Percentiles rank a stretch among this genome's conserved stretches.
phyloP scores from a whole-genome alignment of 169 alveolate genomes.

The Perkinsus chesapeaki region DNA sequence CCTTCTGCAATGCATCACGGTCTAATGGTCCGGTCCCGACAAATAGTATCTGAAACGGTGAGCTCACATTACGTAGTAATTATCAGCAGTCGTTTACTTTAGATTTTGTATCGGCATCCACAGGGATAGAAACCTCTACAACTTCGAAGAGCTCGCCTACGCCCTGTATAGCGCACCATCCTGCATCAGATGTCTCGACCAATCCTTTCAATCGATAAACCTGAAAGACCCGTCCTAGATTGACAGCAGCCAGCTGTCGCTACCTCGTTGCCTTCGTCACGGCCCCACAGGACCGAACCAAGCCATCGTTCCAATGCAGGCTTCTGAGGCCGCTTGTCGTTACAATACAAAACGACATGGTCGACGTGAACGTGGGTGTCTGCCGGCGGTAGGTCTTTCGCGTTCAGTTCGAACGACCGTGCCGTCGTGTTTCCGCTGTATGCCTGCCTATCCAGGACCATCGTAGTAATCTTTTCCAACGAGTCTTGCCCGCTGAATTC shows the following conservation, averaged over 20 bases:
- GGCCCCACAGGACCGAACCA: not conserved
- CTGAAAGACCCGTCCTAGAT: not conserved
- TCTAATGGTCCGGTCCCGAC: not conserved
- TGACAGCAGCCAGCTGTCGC: not conserved
- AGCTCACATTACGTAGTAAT: not conserved
- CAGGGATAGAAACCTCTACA: not conserved
- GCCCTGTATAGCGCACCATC: constrained; percentile 27
- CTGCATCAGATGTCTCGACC: not conserved
- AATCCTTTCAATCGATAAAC: not conserved
- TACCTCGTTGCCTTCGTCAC: not conserved
- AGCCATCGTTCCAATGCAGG: not conserved
- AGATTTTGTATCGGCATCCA: not conserved
- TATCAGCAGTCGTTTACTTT: not conserved
- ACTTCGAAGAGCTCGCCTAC: constrained; percentile 35
- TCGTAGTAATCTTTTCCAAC: not conserved
- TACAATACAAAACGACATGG: not conserved
- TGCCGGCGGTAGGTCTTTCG: not conserved
- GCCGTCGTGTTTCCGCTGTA: not conserved
- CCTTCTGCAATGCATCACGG: not conserved
- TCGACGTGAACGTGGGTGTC: not conserved
- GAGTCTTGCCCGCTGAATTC: not conserved
- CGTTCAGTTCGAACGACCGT: not conserved
- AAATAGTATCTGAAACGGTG: not conserved
- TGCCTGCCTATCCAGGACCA: not conserved
- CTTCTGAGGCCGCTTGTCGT: not conserved